Percentiles rank a stretch among this genome's conserved stretches.
These are phyloP conservation scores for Colletotrichum spinosum DNA, from an alignment of 2,329 filamentous ascomycete genomes.

Conservation along the genomic window DNA sequence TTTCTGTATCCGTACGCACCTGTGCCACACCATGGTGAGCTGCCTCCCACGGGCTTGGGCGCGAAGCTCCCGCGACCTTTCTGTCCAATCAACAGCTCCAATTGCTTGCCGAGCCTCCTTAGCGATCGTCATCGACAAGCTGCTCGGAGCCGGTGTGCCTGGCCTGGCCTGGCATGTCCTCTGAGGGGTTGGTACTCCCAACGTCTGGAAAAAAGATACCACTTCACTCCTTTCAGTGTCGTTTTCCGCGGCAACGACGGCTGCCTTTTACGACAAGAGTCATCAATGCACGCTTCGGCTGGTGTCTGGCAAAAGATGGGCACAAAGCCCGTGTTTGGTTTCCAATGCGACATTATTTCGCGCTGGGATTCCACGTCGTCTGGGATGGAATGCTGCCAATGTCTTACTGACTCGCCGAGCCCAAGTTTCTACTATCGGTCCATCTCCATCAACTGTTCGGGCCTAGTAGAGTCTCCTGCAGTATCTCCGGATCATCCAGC, in stretches of 20 bases:
- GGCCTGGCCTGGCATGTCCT: not conserved
- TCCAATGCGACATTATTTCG: not conserved
- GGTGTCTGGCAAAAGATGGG: not conserved
- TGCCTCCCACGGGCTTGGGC: constrained; percentile 28
- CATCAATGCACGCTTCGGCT: not conserved
- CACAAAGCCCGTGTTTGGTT: no score
- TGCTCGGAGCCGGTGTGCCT: not conserved
- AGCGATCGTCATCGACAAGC: constrained; percentile 26
- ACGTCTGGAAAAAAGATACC: constrained; percentile 7
- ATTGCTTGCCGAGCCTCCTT: constrained; percentile 25
- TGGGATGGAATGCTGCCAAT: not conserved
- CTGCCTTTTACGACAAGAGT: not conserved
- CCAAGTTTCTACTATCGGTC: constrained; percentile 5
- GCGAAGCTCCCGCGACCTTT: constrained; percentile 26
- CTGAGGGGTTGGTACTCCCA: constrained; percentile 25
- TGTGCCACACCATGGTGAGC: constrained; percentile 18
- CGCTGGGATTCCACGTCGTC: constrained; percentile 1
- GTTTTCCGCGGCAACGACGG: constrained; percentile 12
- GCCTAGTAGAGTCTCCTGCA: not conserved
- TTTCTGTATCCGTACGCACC: constrained; percentile 7
- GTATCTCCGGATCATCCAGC: constrained; percentile 14
- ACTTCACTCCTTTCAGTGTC: not conserved
- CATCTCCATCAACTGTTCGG: constrained; percentile 9
- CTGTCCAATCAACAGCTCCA: constrained; percentile 27
- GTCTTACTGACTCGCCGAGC: constrained; percentile 12